Evolutionary conservation across 495 filamentous ascomycete genomes (phyloP), one percentile per base, ranked within the genome.

Genomic region (Hypoxylon subgilvum): DNA sequence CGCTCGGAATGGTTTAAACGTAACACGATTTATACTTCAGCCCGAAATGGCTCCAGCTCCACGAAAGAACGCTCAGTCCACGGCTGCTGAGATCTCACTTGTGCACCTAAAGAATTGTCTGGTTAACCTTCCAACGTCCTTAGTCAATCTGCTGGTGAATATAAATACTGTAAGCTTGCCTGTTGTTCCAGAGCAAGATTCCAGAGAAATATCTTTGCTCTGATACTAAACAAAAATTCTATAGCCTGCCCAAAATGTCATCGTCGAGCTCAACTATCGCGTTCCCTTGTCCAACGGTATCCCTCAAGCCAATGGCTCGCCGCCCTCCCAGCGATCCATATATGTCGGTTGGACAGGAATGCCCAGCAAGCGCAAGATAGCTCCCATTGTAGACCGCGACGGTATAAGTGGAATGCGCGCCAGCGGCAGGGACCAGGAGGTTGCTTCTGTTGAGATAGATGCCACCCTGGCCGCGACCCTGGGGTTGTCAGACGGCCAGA

Each of bases 301-400:
- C 52, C 57, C 67, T 45, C 63, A 76, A 48, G 34, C 69, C 55
- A 77, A 69, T 52, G 76, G 75, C 44, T 31, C 66, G 14, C 25
- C 68, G 10, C 65, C 78, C 40, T 71, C 77, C 19, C 82, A 81
- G 67, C 87, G 79, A 61, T 92, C 90, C 46, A 82, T 92, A 61
- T 96, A 86, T 61, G 77, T 94, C 38, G 94, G 94, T 64, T 98
- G 95, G 95, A 96, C 94, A 13, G 94, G 94, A 55, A 94, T 97
- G 90, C 86, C 88, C 59, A 96, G 91, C 80, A 92, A 91, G 80
- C 80, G 88, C 59, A 89, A 85, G 70, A 75, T 88, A 58, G 84
- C 85, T 22, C 82, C 90, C 2, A 80, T 92, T 10, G 84, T 91
- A 13, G 79, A 84, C 35, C 82, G 86, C 53, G 87, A 90, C 69